Evolutionary conservation across 2,329 filamentous ascomycete genomes (phyloP), one percentile per base, ranked within the genome.

Genomic region (Fusarium sp.): DNA sequence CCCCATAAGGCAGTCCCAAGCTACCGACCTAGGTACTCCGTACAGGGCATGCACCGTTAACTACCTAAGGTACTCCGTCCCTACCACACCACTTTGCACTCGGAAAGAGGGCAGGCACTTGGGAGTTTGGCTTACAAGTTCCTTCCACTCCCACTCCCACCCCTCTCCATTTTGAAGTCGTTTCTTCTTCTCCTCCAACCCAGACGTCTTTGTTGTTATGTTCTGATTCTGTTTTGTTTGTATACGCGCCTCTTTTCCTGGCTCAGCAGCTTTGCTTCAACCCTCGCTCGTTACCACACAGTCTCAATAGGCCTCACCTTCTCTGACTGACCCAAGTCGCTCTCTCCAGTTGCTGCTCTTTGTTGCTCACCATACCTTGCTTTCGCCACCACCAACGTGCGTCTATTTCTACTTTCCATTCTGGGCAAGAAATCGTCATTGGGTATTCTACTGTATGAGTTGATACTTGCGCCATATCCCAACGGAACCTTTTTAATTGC

Each of bases 41-140:
- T 33, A 63, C 58, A 52, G 24, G 24, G 24, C 24, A 24, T 24
- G 24, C 24, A 24, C 24, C 6, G 24, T 24, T 24, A 24, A 24
- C 24, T n/a, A n/a, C n/a, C n/a, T 24, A 8, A 24, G 24, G 58
- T 57, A 53, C 28, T 30, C 28, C 28, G 13, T 28, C 22, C 11
- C 24, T 46, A 59, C 57, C 57, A 61, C 57, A 59, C 41, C 44
- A 62, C 41, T 26, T 28, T 26, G 22, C 43, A 19, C 24, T 24
- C 22, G 22, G 22, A 47, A 19, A 59, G 40, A 54, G 28, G 55
- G 55, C 50, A 40, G 35, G 33, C 13, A 30, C 40, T 63, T 49
- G 59, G 17, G 57, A 14, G 57, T n/a, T 64, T 64, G 61, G 59
- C 61, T 65, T 68, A 68, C 66, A 68, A 68, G 65, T 62, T 67